A percentile compares a stretch with the other conserved stretches of the same genome.
phyloP scores from a whole-genome alignment of 2,329 filamentous ascomycete genomes.

The Laburnicola sp. region DNA sequence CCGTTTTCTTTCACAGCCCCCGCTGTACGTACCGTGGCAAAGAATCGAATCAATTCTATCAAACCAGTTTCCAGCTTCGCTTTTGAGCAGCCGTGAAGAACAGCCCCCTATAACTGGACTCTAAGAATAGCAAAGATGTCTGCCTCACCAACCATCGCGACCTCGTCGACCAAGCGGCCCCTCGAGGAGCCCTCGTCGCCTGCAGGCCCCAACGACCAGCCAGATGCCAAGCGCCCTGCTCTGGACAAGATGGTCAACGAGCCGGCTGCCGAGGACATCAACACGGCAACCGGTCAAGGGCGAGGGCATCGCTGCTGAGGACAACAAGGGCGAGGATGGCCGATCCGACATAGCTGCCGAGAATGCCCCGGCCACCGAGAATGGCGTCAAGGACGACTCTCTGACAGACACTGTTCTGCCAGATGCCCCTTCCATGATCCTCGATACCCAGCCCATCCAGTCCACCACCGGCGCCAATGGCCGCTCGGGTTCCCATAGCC shows the following conservation, averaged over 20 bases:
- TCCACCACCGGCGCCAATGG: constrained; percentile 60
- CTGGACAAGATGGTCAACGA: constrained; percentile 87
- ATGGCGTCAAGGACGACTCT: constrained; percentile 59
- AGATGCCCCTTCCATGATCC: constrained; percentile 54
- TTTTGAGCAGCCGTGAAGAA: constrained; percentile 39
- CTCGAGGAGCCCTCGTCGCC: constrained; percentile 97
- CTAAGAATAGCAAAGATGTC: constrained; percentile 47
- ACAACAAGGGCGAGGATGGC: constrained; percentile 33
- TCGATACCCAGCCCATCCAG: constrained; percentile 62
- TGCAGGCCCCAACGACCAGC: constrained; percentile 86
- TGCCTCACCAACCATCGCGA: constrained; percentile 52
- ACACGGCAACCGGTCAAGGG: constrained; percentile 41
- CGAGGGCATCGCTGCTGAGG: constrained; percentile 39
- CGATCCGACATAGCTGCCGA: constrained; percentile 31
- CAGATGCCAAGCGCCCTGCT: constrained; percentile 94
- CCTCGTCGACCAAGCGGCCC: constrained; percentile 82
- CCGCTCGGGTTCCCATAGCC: constrained; percentile 51
- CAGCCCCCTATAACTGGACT: constrained; percentile 25
- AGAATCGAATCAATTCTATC: constrained; percentile 49
- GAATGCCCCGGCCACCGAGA: constrained; percentile 43
- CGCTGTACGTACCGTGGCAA: constrained; percentile 65
- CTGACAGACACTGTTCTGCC: constrained; percentile 72
- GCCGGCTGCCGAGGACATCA: constrained; percentile 54
- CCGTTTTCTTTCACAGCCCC: constrained; percentile 87
- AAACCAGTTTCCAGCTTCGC: constrained; percentile 29